Evolutionary conservation across 78 protist species (phyloP).

Genomic region (Neovahlkampfia damariscottae): DNA sequence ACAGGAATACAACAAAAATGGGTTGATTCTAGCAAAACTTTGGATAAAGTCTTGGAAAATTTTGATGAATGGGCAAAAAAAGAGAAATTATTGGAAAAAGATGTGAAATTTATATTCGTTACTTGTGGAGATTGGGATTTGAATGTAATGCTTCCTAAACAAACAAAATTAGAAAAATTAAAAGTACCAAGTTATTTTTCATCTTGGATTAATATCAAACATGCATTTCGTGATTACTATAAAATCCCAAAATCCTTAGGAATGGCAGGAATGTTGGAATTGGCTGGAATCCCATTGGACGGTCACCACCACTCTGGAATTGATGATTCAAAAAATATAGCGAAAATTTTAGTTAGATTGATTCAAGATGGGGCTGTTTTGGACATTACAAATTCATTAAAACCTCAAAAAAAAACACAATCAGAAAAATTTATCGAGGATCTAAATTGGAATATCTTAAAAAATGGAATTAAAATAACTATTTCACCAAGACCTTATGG

Average conservation of each 20-base stretch:
- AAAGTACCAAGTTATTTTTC: not conserved
- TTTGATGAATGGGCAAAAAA: slow-evolving; percentile 38
- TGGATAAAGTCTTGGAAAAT: slow-evolving; percentile 20
- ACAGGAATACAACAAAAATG: slow-evolving; percentile 53
- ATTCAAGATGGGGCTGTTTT: slow-evolving; percentile 3
- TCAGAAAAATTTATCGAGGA: too few species aligned
- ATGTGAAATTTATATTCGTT: slow-evolving; percentile 1
- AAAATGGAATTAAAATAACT: too few species aligned
- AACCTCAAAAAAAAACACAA: too few species aligned
- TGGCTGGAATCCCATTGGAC: not conserved
- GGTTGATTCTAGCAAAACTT: slow-evolving; percentile 45
- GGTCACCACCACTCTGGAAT: slow-evolving; percentile 11
- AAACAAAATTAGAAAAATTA: slow-evolving; percentile 9
- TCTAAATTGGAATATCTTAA: too few species aligned
- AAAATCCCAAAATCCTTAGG: too few species aligned
- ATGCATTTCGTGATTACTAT: too few species aligned
- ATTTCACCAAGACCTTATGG: too few species aligned
- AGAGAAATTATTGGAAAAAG: not conserved
- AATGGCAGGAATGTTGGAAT: slow-evolving; percentile 2
- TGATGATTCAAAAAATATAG: slow-evolving; percentile 1
- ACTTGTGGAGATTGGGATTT: slow-evolving; percentile 52
- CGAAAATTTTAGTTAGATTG: not conserved
- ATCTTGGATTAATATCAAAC: slow-evolving; percentile 7
- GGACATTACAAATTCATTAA: too few species aligned
- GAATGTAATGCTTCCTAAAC: not conserved